Base-by-base conservation (phyloP, 805 yeast genomes). In the Wickerhamomyces subpelliculosus region DNA sequence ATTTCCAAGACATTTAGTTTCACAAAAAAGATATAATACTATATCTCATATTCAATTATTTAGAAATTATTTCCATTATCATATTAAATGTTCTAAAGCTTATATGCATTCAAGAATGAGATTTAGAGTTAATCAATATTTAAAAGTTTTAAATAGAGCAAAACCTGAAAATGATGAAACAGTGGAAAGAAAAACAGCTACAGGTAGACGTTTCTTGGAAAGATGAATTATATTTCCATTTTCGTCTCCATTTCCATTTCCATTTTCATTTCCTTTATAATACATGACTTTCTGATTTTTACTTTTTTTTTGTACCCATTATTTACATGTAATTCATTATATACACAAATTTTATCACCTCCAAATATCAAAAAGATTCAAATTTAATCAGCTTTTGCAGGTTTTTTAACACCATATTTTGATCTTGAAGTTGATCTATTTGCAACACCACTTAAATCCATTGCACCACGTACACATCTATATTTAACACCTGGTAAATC, bases 81-180 rank as follows among this genome's bases (percentile, higher is more conserved):
- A 93, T 60, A 93, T 93, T 68, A 93, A 93, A 67, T 90, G 97
- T 62, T 88, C 96, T 44, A 93, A 93, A 71, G 97, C 98, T 26
- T 93, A 85, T 65, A 80, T 93, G 81, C 99, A 93, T 64, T 87
- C 96, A 36, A 81, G 99, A 71, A 93, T 93, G 99, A 79, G 99
- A 63, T 86, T 72, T 64, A 77, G 98, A 55, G 97, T 93, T 19
- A 80, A 84, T 50, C 93, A 94, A 54, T 93, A 89, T 68, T 75
- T 89, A 58, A 93, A 93, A 71, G 90, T 93, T 24, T 78, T 93
- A 65, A 93, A 93, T 68, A 76, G 99, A 57, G 98, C 98, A 23
- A 88, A 89, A 64, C 90, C 96, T 21, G 99, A 93, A 54, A 84
- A 78, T 41, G 83, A 78, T 16, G 93, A 83, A 42, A 83, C 77